A percentile compares a stretch with the other conserved stretches of the same genome.
Evolutionary conservation across 257 asterid species (phyloP).

Genomic region (Cordia subcordata): DNA sequence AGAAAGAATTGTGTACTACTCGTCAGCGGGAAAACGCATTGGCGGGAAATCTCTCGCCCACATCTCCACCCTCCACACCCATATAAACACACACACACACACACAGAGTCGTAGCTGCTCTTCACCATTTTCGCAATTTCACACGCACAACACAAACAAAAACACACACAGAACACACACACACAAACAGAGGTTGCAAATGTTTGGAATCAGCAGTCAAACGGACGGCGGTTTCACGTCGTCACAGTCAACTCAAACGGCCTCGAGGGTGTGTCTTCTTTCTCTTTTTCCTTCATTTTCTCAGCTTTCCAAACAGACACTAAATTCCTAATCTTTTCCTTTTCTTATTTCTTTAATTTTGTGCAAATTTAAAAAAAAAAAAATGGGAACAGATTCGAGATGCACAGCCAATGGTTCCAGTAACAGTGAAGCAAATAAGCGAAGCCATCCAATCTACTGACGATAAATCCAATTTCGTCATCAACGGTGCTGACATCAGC

Average conservation of each 20-base stretch:
- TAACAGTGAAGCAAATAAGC: constrained; percentile 69
- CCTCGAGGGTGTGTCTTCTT: constrained; percentile 1
- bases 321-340: background rate
- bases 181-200: constrained; percentile 3
- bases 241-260: constrained; percentile 4
- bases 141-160: background rate
- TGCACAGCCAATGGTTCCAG: constrained; percentile 60
- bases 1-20: no score
- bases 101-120: background rate
- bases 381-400: constrained; percentile 49
- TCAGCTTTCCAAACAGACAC: no score
- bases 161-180: background rate
- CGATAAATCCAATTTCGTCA: constrained; percentile 47
- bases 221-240: constrained; percentile 21
- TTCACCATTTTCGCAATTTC: background rate
- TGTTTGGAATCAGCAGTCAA: constrained; percentile 64
- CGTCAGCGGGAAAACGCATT: constrained; percentile 29
- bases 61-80: background rate
- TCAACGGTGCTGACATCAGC: constrained; percentile 56
- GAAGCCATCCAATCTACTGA: constrained; percentile 48
- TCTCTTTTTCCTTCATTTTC: background rate
- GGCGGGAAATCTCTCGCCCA: constrained; percentile 20
- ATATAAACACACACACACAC: background rate
- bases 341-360: background rate
- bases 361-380: background rate